Evolutionary conservation across 345 rosid genomes (phyloP).

Genomic region (Citrus mangshanensis): DNA sequence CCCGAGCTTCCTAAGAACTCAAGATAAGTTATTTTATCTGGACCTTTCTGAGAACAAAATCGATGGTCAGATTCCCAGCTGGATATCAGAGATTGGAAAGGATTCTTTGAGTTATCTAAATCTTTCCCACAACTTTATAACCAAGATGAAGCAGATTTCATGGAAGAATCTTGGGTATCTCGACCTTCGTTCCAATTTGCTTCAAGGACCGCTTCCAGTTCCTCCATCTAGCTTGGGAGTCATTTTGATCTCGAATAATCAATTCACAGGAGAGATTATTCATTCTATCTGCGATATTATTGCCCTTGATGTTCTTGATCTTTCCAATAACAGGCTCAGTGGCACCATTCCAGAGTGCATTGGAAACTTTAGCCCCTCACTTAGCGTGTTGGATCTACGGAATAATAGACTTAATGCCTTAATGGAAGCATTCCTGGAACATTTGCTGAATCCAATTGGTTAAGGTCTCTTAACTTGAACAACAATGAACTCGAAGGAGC

Average conservation of each 20-base stretch:
- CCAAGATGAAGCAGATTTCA: not conserved
- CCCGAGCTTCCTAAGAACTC: not conserved
- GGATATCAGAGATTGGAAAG: not conserved
- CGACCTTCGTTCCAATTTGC: not conserved
- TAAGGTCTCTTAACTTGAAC: not conserved
- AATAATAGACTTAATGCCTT: not conserved
- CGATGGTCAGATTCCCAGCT: not conserved
- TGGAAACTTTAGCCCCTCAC: not conserved
- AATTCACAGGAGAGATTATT: not conserved
- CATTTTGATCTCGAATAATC: not conserved
- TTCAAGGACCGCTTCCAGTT: not conserved
- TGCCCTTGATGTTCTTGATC: not conserved
- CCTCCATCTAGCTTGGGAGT: not conserved
- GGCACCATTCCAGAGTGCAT: conserved; percentile 5
- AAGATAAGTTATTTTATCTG: not conserved
- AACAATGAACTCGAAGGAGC: not conserved
- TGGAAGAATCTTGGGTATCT: not conserved
- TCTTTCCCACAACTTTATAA: not conserved
- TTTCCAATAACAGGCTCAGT: not conserved
- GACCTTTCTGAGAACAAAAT: not conserved
- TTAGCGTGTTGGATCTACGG: not conserved
- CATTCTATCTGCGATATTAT: not conserved
- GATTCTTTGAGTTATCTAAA: not conserved
- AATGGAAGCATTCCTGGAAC: not conserved
- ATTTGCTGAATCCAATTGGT: not conserved